These are phyloP conservation scores for Verticillium tricorpus DNA, from an alignment of 2,329 filamentous ascomycete genomes.

Conservation along the genomic window DNA sequence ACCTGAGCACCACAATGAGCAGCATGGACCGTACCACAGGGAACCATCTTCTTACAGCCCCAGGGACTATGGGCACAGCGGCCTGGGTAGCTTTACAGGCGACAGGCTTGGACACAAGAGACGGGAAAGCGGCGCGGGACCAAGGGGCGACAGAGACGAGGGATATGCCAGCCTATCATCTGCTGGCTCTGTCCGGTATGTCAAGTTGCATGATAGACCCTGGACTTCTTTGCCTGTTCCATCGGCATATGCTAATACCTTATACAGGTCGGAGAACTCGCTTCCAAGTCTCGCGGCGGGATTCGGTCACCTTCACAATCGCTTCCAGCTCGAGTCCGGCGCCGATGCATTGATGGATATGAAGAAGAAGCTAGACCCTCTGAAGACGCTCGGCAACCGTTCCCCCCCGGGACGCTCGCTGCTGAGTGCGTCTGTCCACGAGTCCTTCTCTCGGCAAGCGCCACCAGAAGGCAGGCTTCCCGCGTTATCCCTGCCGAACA, in stretches of 20 bases:
- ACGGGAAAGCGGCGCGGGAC: constrained; percentile 19
- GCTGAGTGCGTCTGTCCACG: constrained; percentile 36
- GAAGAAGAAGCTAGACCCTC: constrained; percentile 51
- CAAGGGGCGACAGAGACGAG: constrained; percentile 29
- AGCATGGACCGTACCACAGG: constrained; percentile 22
- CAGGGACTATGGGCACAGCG: constrained; percentile 18
- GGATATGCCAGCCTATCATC: constrained; percentile 39
- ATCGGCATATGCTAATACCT: constrained; percentile 12
- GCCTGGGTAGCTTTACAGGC: constrained; percentile 29
- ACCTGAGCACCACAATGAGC: constrained; percentile 23
- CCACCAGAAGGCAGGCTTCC: constrained; percentile 35
- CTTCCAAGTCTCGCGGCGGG: constrained; percentile 26
- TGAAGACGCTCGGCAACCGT: constrained; percentile 37
- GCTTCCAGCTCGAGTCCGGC: constrained; percentile 41
- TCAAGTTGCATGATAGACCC: not conserved
- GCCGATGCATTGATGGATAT: constrained; percentile 46
- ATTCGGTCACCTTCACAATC: constrained; percentile 48
- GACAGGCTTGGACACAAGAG: constrained; percentile 28
- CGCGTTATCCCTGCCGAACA: constrained; percentile 41
- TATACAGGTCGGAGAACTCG: constrained; percentile 36
- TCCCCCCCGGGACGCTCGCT: constrained; percentile 39
- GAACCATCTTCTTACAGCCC: constrained; percentile 16
- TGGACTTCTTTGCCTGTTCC: constrained; percentile 1
- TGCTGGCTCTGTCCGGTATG: constrained; percentile 17
- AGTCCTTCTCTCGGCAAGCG: constrained; percentile 29